phyloP scores from a whole-genome alignment of 2,329 filamentous ascomycete species.

The Canariomyces notabilis region DNA sequence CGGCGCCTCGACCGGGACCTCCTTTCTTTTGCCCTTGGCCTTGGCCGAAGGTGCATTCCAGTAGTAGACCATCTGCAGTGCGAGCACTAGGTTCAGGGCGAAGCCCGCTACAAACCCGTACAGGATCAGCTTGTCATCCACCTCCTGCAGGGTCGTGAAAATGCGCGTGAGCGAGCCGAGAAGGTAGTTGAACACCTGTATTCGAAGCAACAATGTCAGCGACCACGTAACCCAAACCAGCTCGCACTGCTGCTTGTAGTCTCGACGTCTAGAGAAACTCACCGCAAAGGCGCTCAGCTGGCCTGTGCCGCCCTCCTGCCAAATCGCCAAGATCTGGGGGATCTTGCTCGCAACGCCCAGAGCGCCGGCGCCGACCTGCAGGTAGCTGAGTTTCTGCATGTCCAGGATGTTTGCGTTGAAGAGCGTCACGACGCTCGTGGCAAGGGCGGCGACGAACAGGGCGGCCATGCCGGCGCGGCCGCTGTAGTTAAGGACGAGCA shows the following conservation, averaged over 20 bases:
- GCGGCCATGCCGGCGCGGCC: slow-evolving; percentile 64
- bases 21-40: slow-evolving; percentile 38
- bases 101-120: slow-evolving; percentile 94
- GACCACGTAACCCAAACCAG: background rate
- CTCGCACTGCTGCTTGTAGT: no score
- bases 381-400: slow-evolving; percentile 61
- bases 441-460: slow-evolving; percentile 72
- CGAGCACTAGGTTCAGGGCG: slow-evolving; percentile 79
- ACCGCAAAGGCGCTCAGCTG: slow-evolving; percentile 96
- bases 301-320: slow-evolving; percentile 78
- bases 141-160: slow-evolving; percentile 96
- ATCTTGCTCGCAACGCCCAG: slow-evolving; percentile 86
- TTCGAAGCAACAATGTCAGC: slow-evolving; percentile 7
- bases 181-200: slow-evolving; percentile 97
- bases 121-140: slow-evolving; percentile 92
- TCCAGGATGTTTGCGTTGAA: slow-evolving; percentile 63
- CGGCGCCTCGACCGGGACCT: slow-evolving; percentile 24
- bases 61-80: slow-evolving; percentile 90
- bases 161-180: slow-evolving; percentile 87
- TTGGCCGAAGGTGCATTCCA: slow-evolving; percentile 67
- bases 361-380: slow-evolving; percentile 80
- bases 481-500: slow-evolving; percentile 79
- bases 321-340: slow-evolving; percentile 87
- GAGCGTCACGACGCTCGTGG: slow-evolving; percentile 62
- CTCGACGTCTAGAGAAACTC: slow-evolving; percentile 36